Conservation (phyloP, 805 yeast species). For the Cyberlindnera saturnus region DNA sequence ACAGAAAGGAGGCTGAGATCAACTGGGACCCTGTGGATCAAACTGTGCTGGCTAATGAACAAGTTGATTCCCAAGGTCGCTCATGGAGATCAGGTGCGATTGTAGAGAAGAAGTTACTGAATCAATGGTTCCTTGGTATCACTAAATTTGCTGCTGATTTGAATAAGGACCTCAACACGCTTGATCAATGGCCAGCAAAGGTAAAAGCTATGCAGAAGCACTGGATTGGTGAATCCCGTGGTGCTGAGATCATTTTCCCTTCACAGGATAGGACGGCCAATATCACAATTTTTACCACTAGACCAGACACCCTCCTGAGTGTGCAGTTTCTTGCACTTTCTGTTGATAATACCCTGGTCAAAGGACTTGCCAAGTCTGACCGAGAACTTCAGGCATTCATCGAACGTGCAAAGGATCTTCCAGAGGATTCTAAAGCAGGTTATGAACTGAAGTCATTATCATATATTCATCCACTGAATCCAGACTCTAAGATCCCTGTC, state of each 20-base stretch:
- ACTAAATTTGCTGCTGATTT: slow-evolving; percentile 73
- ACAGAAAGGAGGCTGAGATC: slow-evolving; percentile 79
- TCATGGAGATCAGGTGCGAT: slow-evolving; percentile 97
- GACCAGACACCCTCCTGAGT: slow-evolving; percentile 82
- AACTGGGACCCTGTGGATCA: slow-evolving; percentile 98
- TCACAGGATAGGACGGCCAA: slow-evolving; percentile 19
- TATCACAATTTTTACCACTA: slow-evolving; percentile 69
- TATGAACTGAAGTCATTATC: slow-evolving; percentile 37
- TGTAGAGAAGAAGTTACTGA: slow-evolving; percentile 75
- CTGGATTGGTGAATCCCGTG: slow-evolving; percentile 90
- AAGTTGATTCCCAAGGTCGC: slow-evolving; percentile 83
- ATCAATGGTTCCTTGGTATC: slow-evolving; percentile 93
- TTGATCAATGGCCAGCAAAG: slow-evolving; percentile 79
- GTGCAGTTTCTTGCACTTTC: slow-evolving; percentile 83
- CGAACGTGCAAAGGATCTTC: slow-evolving; percentile 26
- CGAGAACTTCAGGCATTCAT: slow-evolving; percentile 42
- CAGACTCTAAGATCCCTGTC: slow-evolving; percentile 51
- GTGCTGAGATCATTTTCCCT: slow-evolving; percentile 61
- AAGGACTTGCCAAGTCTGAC: slow-evolving; percentile 32
- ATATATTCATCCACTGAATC: slow-evolving; percentile 56
- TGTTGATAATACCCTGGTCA: slow-evolving; percentile 57
- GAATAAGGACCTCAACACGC: slow-evolving; percentile 51
- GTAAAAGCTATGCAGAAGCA: slow-evolving; percentile 87
- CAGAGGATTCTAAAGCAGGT: slow-evolving; percentile 56
- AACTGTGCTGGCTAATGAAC: slow-evolving; percentile 95